Base-by-base conservation (phyloP, 306 rosid genomes). In the Begonia fuchsioides region DNA sequence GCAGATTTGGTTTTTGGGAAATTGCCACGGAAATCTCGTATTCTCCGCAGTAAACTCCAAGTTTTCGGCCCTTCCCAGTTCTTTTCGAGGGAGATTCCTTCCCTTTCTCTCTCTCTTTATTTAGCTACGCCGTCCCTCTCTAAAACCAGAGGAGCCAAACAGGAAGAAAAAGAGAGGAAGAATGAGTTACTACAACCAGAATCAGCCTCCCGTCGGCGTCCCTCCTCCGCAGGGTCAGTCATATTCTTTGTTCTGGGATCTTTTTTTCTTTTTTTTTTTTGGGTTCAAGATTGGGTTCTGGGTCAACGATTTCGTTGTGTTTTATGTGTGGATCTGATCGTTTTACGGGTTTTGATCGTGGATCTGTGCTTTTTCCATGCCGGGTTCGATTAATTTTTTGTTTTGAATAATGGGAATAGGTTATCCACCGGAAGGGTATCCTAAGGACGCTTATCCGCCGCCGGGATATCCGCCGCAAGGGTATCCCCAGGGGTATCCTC, bases 151-250 rank as follows among this genome's bases (percentile, higher is more conserved):
- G n/a, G 14, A 11, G 14, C n/a, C n/a, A 41, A 41, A 3, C 45
- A 41, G 9, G 3, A 41, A 41, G 32, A 13, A 15, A 38, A 5
- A 7, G n/a, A 46, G 26, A 18, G 55, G 15, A 18, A 57, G 15
- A 38, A 87, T 87, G 96, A 87, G 94, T 52, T 80, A 87, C 55
- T 82, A 82, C 82, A 72, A 64, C 15, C 93, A 86, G 67, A 86
- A 83, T 16, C 96, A 71, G 32, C 94, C 96, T 10, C 94, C 94
- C 2, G 94, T 87, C 14, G 96, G 94, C 1, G 94, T 75, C 54
- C 94, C 96, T 45, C 94, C 96, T n/a, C 73, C 78, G 1, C 96
- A 87, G 72, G 96, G 96, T 86, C 17, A 4, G 9, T 13, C 17
- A 3, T 0, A 9, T 17, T 11, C 35, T 26, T 26, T 8, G 7